These are phyloP conservation scores for Infundibulicybe gibba DNA, from an alignment of 768 basidiomycete species.

Conservation along the genomic window DNA sequence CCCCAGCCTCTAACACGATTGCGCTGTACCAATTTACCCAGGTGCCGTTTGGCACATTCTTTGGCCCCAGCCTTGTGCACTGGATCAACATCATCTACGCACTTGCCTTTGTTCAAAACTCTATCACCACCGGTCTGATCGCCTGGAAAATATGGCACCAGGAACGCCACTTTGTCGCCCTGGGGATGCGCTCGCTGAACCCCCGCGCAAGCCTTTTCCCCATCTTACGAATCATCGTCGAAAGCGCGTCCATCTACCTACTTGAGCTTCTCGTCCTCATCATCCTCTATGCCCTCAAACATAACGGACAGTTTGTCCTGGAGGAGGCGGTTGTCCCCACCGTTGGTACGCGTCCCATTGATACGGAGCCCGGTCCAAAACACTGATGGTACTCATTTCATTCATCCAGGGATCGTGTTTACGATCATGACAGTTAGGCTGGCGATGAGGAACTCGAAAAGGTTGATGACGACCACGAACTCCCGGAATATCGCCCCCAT, in stretches of 20 bases:
- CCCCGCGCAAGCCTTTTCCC: slow-evolving; percentile 13
- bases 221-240: slow-evolving; percentile 22
- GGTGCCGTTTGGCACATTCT: not conserved
- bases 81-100: slow-evolving; percentile 2
- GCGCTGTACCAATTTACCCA: slow-evolving; percentile 14
- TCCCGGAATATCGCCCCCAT: too few relatives aligned
- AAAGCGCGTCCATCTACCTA: slow-evolving; percentile 27
- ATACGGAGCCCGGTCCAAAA: too few relatives aligned
- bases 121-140: slow-evolving; percentile 21
- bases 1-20: slow-evolving; percentile 5
- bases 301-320: slow-evolving; percentile 21
- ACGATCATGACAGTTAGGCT: too few relatives aligned
- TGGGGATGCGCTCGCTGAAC: slow-evolving; percentile 7
- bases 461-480: too few relatives aligned
- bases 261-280: slow-evolving; percentile 21
- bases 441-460: too few relatives aligned
- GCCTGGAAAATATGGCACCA: slow-evolving; percentile 18
- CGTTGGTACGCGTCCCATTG: slow-evolving; percentile 15
- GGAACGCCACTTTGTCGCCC: slow-evolving; percentile 12
- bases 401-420: too few relatives aligned
- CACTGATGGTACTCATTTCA: too few relatives aligned
- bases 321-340: slow-evolving; percentile 21
- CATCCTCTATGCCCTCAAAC: slow-evolving; percentile 18
- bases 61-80: too few relatives aligned
- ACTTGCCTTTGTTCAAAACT: slow-evolving; percentile 12